Conservation (phyloP, 345 rosid genomes). For the Dipteronia dyeriana region DNA sequence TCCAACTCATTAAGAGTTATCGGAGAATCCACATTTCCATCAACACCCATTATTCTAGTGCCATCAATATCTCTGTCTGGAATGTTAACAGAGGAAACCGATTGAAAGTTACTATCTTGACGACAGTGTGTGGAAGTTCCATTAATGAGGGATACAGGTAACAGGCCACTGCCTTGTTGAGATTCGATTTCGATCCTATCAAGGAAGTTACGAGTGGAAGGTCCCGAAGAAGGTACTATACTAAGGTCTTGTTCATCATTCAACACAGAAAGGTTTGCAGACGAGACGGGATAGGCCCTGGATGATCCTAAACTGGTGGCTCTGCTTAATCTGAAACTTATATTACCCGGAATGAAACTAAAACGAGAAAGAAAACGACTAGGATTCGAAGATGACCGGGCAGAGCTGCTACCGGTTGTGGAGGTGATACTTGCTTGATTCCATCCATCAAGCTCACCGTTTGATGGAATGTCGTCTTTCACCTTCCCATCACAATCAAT, state of each 20-base stretch:
- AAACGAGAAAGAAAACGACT: conserved; percentile 77
- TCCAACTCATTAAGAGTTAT: conserved; percentile 42
- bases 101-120: conserved; percentile 25
- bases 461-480: conserved; percentile 40
- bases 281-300: conserved; percentile 41
- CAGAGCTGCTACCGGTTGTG: conserved; percentile 51
- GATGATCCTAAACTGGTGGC: conserved; percentile 81
- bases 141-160: conserved; percentile 20
- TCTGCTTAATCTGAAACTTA: conserved; percentile 75
- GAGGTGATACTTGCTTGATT: conserved; percentile 37
- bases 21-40: conserved; percentile 39
- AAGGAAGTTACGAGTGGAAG: conserved; percentile 29
- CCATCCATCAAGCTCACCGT: conserved; percentile 51
- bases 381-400: conserved; percentile 49
- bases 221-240: conserved; percentile 24
- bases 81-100: conserved; percentile 34
- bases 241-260: conserved; percentile 30
- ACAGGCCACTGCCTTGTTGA: conserved; percentile 27
- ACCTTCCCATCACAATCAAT: conserved; percentile 43
- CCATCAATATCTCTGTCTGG: conserved; percentile 31
- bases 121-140: conserved; percentile 7
- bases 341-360: conserved; percentile 77
- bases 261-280: conserved; percentile 33
- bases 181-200: conserved; percentile 40
- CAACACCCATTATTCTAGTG: conserved; percentile 34